Evolutionary conservation across 495 filamentous ascomycete genomes (phyloP).

Genomic region (Jackrogersella minutella): DNA sequence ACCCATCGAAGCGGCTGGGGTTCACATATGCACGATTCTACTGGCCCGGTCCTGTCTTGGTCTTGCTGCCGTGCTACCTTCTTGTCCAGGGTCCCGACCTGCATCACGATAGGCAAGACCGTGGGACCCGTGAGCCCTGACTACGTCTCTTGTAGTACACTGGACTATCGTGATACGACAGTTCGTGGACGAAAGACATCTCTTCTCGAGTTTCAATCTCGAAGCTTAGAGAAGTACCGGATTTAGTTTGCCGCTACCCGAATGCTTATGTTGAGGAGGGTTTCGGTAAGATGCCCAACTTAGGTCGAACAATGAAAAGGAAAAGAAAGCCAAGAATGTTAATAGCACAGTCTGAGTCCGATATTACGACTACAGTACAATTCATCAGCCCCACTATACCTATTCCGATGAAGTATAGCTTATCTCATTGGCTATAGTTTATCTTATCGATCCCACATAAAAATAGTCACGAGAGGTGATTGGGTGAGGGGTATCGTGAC

Average conservation of each 20-base stretch:
- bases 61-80: conserved; percentile 35
- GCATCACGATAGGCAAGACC: conserved; percentile 29
- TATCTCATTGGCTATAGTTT: conserved; percentile 20
- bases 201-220: too few species aligned
- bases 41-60: conserved; percentile 17
- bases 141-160: too few species aligned
- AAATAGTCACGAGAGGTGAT: conserved; percentile 12
- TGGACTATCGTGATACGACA: background rate
- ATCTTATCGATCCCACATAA: conserved; percentile 23
- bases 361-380: conserved; percentile 24
- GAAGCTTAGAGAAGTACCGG: background rate
- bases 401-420: background rate
- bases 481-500: conserved; percentile 21
- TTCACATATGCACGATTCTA: conserved; percentile 38
- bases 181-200: background rate
- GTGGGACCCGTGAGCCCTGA: conserved; percentile 24
- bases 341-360: background rate
- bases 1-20: conserved; percentile 32
- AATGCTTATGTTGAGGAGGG: background rate
- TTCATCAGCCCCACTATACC: conserved; percentile 21
- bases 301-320: background rate
- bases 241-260: conserved; percentile 1
- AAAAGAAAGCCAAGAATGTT: background rate
- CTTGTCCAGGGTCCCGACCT: conserved; percentile 30
- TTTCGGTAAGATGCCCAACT: background rate